Evolutionary conservation across 495 filamentous ascomycete species (phyloP).

Genomic region (Viridothelium virens): DNA sequence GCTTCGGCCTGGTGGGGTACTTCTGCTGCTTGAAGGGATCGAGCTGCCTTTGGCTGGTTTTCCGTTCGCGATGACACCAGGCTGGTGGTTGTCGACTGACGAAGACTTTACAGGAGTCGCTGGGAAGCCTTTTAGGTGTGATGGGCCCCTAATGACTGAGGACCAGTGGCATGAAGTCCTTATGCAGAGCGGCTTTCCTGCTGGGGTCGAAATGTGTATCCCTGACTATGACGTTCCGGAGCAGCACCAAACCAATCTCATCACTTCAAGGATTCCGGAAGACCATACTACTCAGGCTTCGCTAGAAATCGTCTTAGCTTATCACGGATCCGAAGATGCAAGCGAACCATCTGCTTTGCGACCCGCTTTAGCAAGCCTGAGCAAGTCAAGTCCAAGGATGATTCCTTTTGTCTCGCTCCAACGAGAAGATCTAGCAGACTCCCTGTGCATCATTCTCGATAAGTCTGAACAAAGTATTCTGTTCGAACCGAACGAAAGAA

Average conservation of each 20-base stretch:
- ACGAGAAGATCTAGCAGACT: not conserved
- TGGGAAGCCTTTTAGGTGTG: conserved; percentile 1
- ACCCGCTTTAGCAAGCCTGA: not conserved
- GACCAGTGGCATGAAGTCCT: conserved; percentile 25
- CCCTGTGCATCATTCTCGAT: not conserved
- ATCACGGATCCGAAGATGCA: not conserved
- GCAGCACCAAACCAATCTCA: not conserved
- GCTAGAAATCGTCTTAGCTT: not conserved
- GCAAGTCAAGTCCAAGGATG: not conserved
- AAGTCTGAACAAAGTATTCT: not conserved
- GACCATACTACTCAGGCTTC: not conserved
- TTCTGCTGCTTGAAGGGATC: conserved; percentile 19
- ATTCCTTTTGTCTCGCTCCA: not conserved
- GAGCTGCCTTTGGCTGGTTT: not conserved
- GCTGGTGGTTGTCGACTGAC: conserved; percentile 16
- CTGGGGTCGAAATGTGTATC: not conserved
- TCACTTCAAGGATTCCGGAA: not conserved
- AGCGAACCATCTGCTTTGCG: not conserved
- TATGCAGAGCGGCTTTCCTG: conserved; percentile 20
- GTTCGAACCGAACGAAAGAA: not conserved
- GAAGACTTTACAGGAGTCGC: conserved; percentile 9
- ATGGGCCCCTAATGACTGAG: not conserved
- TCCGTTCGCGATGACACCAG: conserved; percentile 11
- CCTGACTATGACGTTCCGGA: conserved; percentile 1
- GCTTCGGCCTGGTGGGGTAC: conserved; percentile 23